These are phyloP conservation scores for Cyamopsis tetragonoloba DNA, from an alignment of 306 rosid genomes.

Conservation along the genomic window DNA sequence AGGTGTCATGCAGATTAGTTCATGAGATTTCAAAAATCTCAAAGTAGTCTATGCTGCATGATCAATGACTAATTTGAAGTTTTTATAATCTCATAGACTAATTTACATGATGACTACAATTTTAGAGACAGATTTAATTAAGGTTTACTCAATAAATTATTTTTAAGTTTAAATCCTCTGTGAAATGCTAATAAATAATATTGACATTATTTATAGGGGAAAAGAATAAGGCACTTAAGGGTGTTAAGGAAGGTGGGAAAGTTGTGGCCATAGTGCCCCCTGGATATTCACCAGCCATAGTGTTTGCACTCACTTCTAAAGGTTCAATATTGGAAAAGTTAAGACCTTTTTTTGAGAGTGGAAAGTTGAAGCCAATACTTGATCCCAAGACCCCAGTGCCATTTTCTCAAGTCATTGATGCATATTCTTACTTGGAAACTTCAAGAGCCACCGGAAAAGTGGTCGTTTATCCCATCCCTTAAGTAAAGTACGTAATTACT, in stretches of 20 bases:
- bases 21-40: no score
- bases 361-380: slow-evolving; percentile 65
- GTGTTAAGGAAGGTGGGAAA: slow-evolving; percentile 60
- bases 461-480: slow-evolving; percentile 56
- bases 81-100: no score
- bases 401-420: slow-evolving; percentile 51
- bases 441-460: slow-evolving; percentile 59
- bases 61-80: no score
- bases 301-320: slow-evolving; percentile 39
- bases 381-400: slow-evolving; percentile 61
- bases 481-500: no score
- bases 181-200: no score
- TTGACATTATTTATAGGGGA: no score
- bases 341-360: slow-evolving; percentile 63
- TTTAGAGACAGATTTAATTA: no score
- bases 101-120: no score
- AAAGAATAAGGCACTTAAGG: slow-evolving; percentile 47
- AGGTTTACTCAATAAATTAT: no score
- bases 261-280: slow-evolving; percentile 46
- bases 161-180: no score
- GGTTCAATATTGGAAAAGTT: slow-evolving; percentile 50
- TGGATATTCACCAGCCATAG: slow-evolving; percentile 30
- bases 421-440: slow-evolving; percentile 52
- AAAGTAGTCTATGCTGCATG: no score
- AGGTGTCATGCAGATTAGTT: no score